Conservation (phyloP, 805 yeast species). For the Groenewaldozyma tartarivorans region DNA sequence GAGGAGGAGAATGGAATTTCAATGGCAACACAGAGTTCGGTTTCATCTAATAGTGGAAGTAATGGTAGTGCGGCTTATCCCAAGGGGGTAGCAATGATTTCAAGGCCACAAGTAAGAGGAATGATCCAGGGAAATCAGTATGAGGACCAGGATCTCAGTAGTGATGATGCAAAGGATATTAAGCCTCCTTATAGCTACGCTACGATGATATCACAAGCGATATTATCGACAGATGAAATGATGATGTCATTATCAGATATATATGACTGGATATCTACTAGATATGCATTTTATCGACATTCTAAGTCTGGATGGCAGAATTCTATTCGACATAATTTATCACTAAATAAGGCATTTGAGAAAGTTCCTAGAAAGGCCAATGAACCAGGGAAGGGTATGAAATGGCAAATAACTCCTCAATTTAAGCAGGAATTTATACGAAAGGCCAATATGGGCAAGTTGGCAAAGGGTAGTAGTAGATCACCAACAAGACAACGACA, state of each 20-base stretch:
- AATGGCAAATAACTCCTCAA: constrained; percentile 89
- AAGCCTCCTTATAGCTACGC: constrained; percentile 98
- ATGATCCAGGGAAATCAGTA: constrained; percentile 21
- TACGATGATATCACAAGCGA: constrained; percentile 97
- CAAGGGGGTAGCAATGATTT: constrained; percentile 33
- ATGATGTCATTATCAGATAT: constrained; percentile 85
- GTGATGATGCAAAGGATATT: constrained; percentile 82
- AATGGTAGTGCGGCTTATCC: constrained; percentile 24
- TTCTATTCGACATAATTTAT: constrained; percentile 89
- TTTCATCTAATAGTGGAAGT: neutral
- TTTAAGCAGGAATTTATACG: constrained; percentile 76
- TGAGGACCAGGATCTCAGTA: constrained; percentile 44
- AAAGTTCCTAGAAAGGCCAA: constrained; percentile 91
- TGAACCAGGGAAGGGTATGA: constrained; percentile 99
- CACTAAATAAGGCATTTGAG: constrained; percentile 93
- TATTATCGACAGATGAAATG: constrained; percentile 78
- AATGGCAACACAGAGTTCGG: too few relatives aligned
- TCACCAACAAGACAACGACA: constrained; percentile 1
- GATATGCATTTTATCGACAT: constrained; percentile 85
- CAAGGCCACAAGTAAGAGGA: constrained; percentile 32
- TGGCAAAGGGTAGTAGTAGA: constrained; percentile 5
- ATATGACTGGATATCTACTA: constrained; percentile 79
- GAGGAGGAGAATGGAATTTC: too few relatives aligned
- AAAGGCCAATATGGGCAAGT: constrained; percentile 62
- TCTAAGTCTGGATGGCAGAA: constrained; percentile 98